Conservation (phyloP, 1,139 yeast genomes). For the Arxiozyma slooffiae region DNA sequence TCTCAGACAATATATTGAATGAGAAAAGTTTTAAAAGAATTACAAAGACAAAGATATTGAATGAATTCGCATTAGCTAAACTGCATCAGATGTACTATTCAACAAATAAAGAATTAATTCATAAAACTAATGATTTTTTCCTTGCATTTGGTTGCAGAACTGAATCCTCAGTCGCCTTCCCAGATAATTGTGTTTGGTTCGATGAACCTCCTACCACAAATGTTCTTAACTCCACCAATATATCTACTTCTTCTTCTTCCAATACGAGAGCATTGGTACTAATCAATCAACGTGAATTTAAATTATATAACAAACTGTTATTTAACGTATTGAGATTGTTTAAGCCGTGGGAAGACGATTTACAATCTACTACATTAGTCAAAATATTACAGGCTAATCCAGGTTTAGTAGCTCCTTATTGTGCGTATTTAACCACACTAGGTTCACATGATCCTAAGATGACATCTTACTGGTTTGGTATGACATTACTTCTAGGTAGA, state of each 20-base stretch:
- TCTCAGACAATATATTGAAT: slow-evolving; percentile 43
- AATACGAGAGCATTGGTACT: slow-evolving; percentile 12
- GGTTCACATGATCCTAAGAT: slow-evolving; percentile 63
- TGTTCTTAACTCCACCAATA: slow-evolving; percentile 3
- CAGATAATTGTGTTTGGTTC: slow-evolving; percentile 51
- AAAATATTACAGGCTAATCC: slow-evolving; percentile 46
- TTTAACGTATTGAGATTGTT: slow-evolving; percentile 53
- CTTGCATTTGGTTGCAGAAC: slow-evolving; percentile 41
- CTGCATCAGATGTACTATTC: slow-evolving; percentile 45
- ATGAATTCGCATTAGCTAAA: slow-evolving; percentile 63
- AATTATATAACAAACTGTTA: slow-evolving; percentile 56
- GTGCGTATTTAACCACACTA: slow-evolving; percentile 46
- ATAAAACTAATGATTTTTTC: slow-evolving; percentile 42
- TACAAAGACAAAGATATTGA: slow-evolving; percentile 66
- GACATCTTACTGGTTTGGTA: slow-evolving; percentile 76
- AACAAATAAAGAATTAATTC: slow-evolving; percentile 31
- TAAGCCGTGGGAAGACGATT: slow-evolving; percentile 72
- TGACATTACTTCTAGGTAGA: slow-evolving; percentile 51
- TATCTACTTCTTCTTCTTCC: slow-evolving; percentile 12
- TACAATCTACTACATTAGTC: slow-evolving; percentile 49
- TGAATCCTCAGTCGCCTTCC: slow-evolving; percentile 53
- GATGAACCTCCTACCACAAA: slow-evolving; percentile 23
- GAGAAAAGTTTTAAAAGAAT: slow-evolving; percentile 58
- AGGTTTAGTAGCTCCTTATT: slow-evolving; percentile 68
- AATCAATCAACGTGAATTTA: slow-evolving; percentile 43